phyloP scores from a whole-genome alignment of 495 filamentous ascomycete species.

The Aspergillus nidulans region DNA sequence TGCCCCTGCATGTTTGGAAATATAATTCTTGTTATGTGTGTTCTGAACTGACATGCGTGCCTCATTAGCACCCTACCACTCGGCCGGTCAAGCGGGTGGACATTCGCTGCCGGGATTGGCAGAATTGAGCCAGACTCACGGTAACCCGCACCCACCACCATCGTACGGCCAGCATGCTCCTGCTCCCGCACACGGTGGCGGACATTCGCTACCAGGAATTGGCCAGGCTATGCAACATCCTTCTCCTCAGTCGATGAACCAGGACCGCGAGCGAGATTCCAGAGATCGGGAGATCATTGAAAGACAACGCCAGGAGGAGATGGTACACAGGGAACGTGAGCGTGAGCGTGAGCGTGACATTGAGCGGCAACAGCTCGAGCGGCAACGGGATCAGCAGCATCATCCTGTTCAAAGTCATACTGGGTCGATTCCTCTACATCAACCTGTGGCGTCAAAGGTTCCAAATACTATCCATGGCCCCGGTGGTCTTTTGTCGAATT shows the following conservation, averaged over 20 bases:
- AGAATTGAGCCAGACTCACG: slow-evolving; percentile 47
- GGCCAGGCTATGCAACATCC: slow-evolving; percentile 50
- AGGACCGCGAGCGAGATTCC: slow-evolving; percentile 50
- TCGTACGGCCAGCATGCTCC: slow-evolving; percentile 41
- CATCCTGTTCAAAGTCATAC: slow-evolving; percentile 79
- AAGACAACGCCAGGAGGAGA: slow-evolving; percentile 54
- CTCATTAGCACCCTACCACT: slow-evolving; percentile 36
- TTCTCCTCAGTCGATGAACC: slow-evolving; percentile 47
- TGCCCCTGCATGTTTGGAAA: neutral
- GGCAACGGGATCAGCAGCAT: slow-evolving; percentile 48
- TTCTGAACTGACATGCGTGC: slow-evolving; percentile 27
- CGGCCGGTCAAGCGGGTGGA: slow-evolving; percentile 40
- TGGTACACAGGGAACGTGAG: slow-evolving; percentile 58
- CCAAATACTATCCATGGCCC: slow-evolving; percentile 80
- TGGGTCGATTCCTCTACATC: slow-evolving; percentile 80
- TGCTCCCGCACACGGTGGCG: slow-evolving; percentile 37
- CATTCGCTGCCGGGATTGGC: slow-evolving; percentile 51
- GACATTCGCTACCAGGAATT: slow-evolving; percentile 49
- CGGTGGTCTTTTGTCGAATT: slow-evolving; percentile 75
- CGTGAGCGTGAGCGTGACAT: slow-evolving; percentile 62
- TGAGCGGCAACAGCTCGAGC: slow-evolving; percentile 51
- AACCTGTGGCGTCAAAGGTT: slow-evolving; percentile 80
- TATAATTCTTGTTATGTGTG: neutral
- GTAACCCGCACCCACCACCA: slow-evolving; percentile 46
- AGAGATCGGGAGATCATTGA: slow-evolving; percentile 47